Base-by-base conservation (phyloP, 2,329 filamentous ascomycete genomes). In the Colletotrichum sp. region DNA sequence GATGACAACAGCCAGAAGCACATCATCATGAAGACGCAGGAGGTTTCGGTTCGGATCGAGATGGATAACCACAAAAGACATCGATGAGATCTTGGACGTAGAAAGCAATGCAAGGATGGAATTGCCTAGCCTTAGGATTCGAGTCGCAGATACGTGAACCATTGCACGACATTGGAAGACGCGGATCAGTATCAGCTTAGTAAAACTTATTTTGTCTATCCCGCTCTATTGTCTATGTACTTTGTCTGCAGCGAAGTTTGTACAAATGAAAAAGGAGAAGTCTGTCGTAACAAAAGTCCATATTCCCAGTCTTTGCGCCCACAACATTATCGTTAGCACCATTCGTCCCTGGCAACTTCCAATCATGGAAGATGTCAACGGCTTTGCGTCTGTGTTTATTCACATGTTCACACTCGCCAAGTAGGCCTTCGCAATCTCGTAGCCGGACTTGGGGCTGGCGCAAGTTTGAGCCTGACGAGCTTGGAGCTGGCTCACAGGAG, bases 1-100 rank as follows among this genome's bases (percentile, higher is more conserved):
- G 69, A 72, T 3, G 62, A 65, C 32, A 66, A 67, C 15, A 72
- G 62, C 30, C 69, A 72, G 21, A 72, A 67, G 44, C 39, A 66
- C 9, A 72, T 67, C 10, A 49, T 69, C 15, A 69, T 69, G 52
- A 62, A 28, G 32, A 69, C 67, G 4, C 67, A 69, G 4, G 67
- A 69, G 67, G 16, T 60, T 7, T 44, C 55, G 1, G 67, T 69
- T 49, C 15, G 5, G 12, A 28, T 69, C 4, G 59, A 62, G n/a
- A 32, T 32, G 8, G 59, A 15, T 0, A 21, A 15, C 7, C 18
- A 34, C 5, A 9, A 30, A n/a, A 28, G 26, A 28, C 26, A 28
- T 18, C 55, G 26, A 1, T 59, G 24, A 30, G 30, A 4, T 26
- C 4, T 16, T 2, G 6, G 12, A 12, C 12, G 10, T 15, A 13